Evolutionary conservation across 768 basidiomycete genomes (phyloP), one percentile per base, ranked within the genome.

Genomic region (Coprinopsis sp.): DNA sequence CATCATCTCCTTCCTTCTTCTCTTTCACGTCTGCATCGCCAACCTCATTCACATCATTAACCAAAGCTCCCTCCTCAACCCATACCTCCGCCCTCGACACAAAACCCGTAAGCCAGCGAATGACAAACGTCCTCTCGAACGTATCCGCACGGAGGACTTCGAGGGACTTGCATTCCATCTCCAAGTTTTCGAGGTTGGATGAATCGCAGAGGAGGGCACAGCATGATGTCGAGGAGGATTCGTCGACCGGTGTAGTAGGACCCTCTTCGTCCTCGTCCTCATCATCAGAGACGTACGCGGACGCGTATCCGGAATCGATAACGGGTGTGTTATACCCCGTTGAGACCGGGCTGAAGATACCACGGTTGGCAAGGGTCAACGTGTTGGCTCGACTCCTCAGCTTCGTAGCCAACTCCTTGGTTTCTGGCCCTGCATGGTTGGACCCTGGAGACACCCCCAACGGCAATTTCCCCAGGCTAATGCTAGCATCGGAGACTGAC

Each of bases 231-330:
- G 29, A 44, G 47, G 31, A 23, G 25, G 30, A 19, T 6, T 27
- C 34, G 23, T 37, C 27, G n/a, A n/a, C n/a, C n/a, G n/a, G n/a
- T 6, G 37, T 39, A n/a, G 37, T n/a, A 39, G 21, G 44, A 19
- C 38, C 50, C 16, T 50, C 50, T 6, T 63, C 66, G 1, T 61
- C 60, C 2, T 65, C 64, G 1, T 72, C 73, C 1, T 76, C 77
- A 1, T 81, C 79, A 39, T 79, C 81, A 41, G 81, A 82, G 21
- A n/a, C n/a, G n/a, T n/a, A n/a, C n/a, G 81, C 83, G 31, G 84
- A 86, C 4, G 84, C 87, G 52, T 89, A 89, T 28, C 87, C 87
- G 10, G 86, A 88, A 62, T 90, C 86, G 1, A 81, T 80, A 3
- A 78, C 70, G 1, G 48, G 48, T 5, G 48, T 49, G 19, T 47